phyloP scores from a whole-genome alignment of 2,329 filamentous ascomycete species.

The Trichothecium sympodiale region DNA sequence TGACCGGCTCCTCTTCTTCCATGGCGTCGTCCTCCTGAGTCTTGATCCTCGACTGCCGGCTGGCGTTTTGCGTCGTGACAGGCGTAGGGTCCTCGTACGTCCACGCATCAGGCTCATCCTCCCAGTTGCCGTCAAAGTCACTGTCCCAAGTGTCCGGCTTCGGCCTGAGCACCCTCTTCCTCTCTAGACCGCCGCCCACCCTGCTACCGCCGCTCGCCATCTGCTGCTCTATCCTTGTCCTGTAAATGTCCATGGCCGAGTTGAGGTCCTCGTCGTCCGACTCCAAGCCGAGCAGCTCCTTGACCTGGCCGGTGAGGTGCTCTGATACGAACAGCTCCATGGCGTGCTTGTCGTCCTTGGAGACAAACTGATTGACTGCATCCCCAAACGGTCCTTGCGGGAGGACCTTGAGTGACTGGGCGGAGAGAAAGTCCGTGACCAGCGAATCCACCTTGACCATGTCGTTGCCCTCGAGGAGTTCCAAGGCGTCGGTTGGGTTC shows the following conservation, averaged over 20 bases:
- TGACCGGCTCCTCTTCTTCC: constrained; percentile 28
- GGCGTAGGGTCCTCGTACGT: constrained; percentile 16
- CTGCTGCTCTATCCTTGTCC: constrained; percentile 56
- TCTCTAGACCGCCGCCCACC: constrained; percentile 23
- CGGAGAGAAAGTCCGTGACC: constrained; percentile 75
- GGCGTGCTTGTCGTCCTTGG: constrained; percentile 89
- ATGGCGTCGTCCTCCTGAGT: constrained; percentile 13
- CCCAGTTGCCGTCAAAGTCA: constrained; percentile 82
- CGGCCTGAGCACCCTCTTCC: constrained; percentile 46
- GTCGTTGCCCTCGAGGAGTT: constrained; percentile 44
- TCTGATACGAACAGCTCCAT: constrained; percentile 74
- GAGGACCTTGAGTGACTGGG: constrained; percentile 83
- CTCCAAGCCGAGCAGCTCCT: constrained; percentile 55
- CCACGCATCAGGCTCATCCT: constrained; percentile 58
- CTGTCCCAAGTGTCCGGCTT: constrained; percentile 77
- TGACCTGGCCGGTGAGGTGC: constrained; percentile 58
- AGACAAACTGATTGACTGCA: constrained; percentile 83
- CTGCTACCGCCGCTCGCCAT: constrained; percentile 53
- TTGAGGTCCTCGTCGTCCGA: constrained; percentile 56
- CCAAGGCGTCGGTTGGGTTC: constrained; percentile 52
- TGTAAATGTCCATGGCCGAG: constrained; percentile 62
- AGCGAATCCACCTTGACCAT: constrained; percentile 79
- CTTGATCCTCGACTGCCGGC: constrained; percentile 8
- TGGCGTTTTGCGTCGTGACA: constrained; percentile 5
- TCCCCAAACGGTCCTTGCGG: constrained; percentile 90